Base-by-base conservation (phyloP, 2,329 filamentous ascomycete species). In the Phaeosphaeriaceae sp. region DNA sequence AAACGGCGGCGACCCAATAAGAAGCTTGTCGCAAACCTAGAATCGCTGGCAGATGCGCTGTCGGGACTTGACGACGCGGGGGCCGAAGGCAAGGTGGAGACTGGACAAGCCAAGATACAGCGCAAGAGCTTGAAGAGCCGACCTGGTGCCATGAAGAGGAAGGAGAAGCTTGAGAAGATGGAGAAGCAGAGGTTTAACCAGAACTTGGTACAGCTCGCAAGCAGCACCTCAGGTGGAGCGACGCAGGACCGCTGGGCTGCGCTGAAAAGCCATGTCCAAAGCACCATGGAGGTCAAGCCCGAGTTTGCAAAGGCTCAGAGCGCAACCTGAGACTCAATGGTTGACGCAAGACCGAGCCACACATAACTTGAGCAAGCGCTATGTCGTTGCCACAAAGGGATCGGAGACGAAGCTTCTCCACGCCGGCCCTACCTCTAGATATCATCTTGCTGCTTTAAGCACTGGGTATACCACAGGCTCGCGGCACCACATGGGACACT, bases 201-300 rank as follows among this genome's bases (percentile, higher is more conserved):
- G 74, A 97, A 93, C 74, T 84, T 98, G 85, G 94, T 91, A 19
- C 86, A 90, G 77, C 81, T 97, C 81, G 83, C 85, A n/a, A 63
- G 60, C 6, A 64, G 53, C 35, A 56, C 60, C 21, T 52, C 61
- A 35, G 56, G 61, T 21, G 54, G 63, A 30, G 72, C 65, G 35
- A 64, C 67, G 57, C 66, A 65, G 63, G 75, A 70, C 55, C 71
- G 91, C 55, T 97, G 93, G 91, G 91, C 91, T 28, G 92, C 93
- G 17, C 76, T 98, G 77, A 87, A 94, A 69, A 88, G 84, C 10
- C 96, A 94, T 73, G 96, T 97, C 52, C 90, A 91, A 1, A 85
- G 89, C 44, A 97, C 92, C 0, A 92, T 97, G 89, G 92, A 97
- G 80, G 91, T 92, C 78, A 94, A 94, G 68, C 88, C 90, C 15